phyloP scores from a whole-genome alignment of 371 early-diverging fungal species.

The Coemansia sp. region DNA sequence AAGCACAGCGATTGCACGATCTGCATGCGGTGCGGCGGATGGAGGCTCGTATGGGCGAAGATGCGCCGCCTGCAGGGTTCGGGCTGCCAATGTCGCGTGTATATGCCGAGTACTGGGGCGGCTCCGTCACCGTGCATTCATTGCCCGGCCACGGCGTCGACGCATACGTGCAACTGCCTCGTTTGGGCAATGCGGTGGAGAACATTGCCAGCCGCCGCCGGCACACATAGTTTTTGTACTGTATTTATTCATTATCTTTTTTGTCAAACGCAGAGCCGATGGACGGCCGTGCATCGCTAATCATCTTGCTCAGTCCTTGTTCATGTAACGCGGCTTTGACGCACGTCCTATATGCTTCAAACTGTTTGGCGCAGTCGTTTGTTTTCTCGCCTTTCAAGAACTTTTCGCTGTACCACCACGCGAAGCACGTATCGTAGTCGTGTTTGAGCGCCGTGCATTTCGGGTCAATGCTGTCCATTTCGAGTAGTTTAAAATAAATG shows the following conservation, averaged over 20 bases:
- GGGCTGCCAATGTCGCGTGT: conserved; percentile 84
- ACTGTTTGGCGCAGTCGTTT: conserved; percentile 82
- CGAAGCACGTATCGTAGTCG: conserved; percentile 90
- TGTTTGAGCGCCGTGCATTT: conserved; percentile 88
- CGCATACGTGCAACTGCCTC: conserved; percentile 75
- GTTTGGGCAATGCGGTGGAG: conserved; percentile 68
- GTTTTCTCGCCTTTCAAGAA: conserved; percentile 82
- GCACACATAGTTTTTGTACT: background rate
- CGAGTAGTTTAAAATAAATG: background rate
- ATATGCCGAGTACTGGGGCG: conserved; percentile 87
- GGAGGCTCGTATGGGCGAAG: conserved; percentile 61
- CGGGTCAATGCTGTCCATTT: conserved; percentile 67
- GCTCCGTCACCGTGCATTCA: conserved; percentile 66
- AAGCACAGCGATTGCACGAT: conserved; percentile 58
- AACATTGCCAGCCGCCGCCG: conserved; percentile 50
- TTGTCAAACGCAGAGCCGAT: conserved; percentile 48
- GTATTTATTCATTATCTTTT: background rate
- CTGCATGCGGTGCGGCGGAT: conserved; percentile 62
- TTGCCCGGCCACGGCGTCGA: conserved; percentile 89
- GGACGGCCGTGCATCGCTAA: conserved; percentile 46
- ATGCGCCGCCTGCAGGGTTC: conserved; percentile 68
- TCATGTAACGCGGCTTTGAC: conserved; percentile 65
- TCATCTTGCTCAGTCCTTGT: conserved; percentile 52
- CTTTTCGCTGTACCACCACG: conserved; percentile 93
- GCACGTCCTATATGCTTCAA: conserved; percentile 82